These are phyloP conservation scores for Pyrus hybrid DNA, from an alignment of 331 rosid species.

Conservation along the genomic window DNA sequence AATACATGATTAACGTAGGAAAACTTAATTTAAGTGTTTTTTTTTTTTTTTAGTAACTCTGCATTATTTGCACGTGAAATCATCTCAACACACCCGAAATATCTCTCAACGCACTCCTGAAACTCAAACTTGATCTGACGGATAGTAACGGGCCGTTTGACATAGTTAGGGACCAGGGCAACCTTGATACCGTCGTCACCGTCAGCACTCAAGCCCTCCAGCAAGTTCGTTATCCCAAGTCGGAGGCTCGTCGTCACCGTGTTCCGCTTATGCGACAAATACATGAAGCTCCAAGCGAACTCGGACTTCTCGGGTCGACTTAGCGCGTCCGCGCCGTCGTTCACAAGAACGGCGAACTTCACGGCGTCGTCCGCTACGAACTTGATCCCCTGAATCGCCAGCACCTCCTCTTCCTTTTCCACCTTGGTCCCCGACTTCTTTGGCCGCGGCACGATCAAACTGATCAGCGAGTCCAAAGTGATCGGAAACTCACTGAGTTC, in stretches of 20 bases:
- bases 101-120: neutral
- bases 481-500: constrained; percentile 11
- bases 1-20: neutral
- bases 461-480: constrained; percentile 7
- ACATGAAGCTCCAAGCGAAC: constrained; percentile 21
- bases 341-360: constrained; percentile 22
- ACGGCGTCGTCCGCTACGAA: neutral
- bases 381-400: constrained; percentile 12
- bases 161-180: constrained; percentile 13
- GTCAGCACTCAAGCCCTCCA: constrained; percentile 24
- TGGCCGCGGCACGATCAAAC: constrained; percentile 8
- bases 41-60: too few species aligned
- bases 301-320: constrained; percentile 15
- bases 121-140: constrained; percentile 1
- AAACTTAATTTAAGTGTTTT: neutral
- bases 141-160: neutral
- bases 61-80: neutral
- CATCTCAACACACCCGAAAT: neutral
- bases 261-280: constrained; percentile 12
- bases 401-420: constrained; percentile 25
- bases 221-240: constrained; percentile 21
- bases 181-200: constrained; percentile 13
- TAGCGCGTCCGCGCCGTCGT: constrained; percentile 13
- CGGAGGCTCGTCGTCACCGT: neutral
- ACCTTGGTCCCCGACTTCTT: constrained; percentile 12